Percentiles rank a stretch among this genome's conserved stretches.
Evolutionary conservation across 2,329 filamentous ascomycete species (phyloP).

Genomic region (Reticulascus tulasneorum): DNA sequence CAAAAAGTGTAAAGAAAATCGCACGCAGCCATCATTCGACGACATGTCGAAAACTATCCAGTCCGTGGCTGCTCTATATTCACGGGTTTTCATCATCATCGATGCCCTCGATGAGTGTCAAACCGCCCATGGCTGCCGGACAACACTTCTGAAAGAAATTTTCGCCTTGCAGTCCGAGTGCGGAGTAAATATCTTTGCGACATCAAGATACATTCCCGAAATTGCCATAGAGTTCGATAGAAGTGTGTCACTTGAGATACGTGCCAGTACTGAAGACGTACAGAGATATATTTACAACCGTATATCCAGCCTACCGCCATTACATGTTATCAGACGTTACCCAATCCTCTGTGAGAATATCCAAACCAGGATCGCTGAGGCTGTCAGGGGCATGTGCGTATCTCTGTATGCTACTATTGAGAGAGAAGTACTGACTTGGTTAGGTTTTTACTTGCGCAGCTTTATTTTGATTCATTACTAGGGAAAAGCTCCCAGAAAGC

Average conservation of each 20-base stretch:
- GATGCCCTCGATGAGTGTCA: slow-evolving; percentile 25
- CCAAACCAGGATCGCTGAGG: slow-evolving; percentile 3
- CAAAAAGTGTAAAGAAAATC: slow-evolving; percentile 23
- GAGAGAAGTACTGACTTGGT: not conserved
- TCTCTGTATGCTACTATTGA: not conserved
- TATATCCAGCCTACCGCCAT: slow-evolving; percentile 1
- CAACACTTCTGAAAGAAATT: not conserved
- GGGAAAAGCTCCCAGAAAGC: slow-evolving; percentile 22
- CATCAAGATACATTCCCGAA: slow-evolving; percentile 16
- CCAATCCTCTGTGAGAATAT: slow-evolving; percentile 1
- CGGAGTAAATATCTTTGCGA: slow-evolving; percentile 17
- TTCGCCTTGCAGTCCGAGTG: slow-evolving; percentile 3
- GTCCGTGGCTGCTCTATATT: not conserved
- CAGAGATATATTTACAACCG: slow-evolving; percentile 4
- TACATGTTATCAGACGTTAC: not conserved
- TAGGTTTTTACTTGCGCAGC: slow-evolving; percentile 12
- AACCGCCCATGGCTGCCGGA: slow-evolving; percentile 1
- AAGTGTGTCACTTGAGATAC: slow-evolving; percentile 5
- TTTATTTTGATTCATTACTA: slow-evolving; percentile 13
- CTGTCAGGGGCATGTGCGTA: slow-evolving; percentile 12
- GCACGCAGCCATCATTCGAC: slow-evolving; percentile 6
- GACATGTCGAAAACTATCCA: slow-evolving; percentile 9
- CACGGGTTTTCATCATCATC: slow-evolving; percentile 14
- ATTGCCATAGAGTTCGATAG: slow-evolving; percentile 6
- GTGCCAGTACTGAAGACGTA: slow-evolving; percentile 13